Evolutionary conservation across 345 rosid genomes (phyloP).

Genomic region (Euclidium syriacum): DNA sequence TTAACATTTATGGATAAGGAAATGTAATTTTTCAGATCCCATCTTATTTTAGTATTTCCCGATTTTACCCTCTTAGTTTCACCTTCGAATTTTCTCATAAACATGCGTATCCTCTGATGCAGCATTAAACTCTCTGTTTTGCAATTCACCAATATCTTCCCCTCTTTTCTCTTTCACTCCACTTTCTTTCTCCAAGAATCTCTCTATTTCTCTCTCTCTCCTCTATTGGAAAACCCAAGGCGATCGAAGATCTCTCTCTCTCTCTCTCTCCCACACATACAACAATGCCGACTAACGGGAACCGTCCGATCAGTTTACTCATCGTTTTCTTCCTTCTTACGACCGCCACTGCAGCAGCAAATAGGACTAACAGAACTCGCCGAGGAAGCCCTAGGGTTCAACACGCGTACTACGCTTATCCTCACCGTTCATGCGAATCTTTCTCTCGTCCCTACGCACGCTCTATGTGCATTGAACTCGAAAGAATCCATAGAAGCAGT

Average conservation of each 20-base stretch:
- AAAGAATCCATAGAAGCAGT: slow-evolving; percentile 29
- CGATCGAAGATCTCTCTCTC: background rate
- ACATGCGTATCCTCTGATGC: slow-evolving; percentile 20
- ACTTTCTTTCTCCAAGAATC: slow-evolving; percentile 11
- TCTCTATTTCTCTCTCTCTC: background rate
- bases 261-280: background rate
- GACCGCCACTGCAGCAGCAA: background rate
- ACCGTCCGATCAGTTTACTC: slow-evolving; percentile 4
- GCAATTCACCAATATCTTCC: slow-evolving; percentile 19
- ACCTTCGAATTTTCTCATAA: slow-evolving; percentile 6
- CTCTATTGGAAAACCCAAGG: background rate
- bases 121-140: slow-evolving; percentile 18
- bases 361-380: slow-evolving; percentile 4
- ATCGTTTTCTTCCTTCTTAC: slow-evolving; percentile 12
- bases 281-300: slow-evolving; percentile 17
- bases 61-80: background rate
- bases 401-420: slow-evolving; percentile 25
- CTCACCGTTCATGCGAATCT: slow-evolving; percentile 31
- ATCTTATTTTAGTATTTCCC: background rate
- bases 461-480: slow-evolving; percentile 33
- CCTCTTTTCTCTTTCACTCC: background rate
- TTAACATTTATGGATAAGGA: slow-evolving; percentile 7
- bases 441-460: slow-evolving; percentile 33
- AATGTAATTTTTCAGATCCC: background rate
- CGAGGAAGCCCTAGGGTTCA: background rate